phyloP scores from a whole-genome alignment of 257 asterid genomes.

The Plantago major region DNA sequence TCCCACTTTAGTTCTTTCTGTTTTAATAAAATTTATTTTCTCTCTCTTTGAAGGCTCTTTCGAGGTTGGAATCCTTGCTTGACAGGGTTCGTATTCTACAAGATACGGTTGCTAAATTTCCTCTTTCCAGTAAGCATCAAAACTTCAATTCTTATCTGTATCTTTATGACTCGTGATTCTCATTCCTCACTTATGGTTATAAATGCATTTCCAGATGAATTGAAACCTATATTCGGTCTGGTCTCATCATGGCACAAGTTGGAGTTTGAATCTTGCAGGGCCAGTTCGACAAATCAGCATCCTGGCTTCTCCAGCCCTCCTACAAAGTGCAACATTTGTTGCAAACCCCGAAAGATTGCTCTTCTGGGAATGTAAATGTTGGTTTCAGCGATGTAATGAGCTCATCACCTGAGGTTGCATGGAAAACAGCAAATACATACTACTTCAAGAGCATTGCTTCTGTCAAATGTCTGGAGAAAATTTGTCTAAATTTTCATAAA shows the following conservation, averaged over 20 bases:
- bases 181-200: constrained; percentile 1
- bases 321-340: constrained; percentile 72
- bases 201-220: constrained; percentile 32
- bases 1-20: not conserved
- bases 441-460: constrained; percentile 87
- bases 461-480: constrained; percentile 50
- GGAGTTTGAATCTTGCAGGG: constrained; percentile 85
- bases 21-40: no score
- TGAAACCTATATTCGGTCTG: constrained; percentile 58
- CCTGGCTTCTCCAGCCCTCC: constrained; percentile 87
- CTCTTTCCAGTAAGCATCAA: constrained; percentile 50
- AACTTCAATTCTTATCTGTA: constrained; percentile 1
- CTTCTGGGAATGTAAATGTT: constrained; percentile 26
- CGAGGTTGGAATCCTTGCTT: constrained; percentile 76
- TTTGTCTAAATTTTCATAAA: constrained; percentile 63
- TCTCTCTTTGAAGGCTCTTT: constrained; percentile 54
- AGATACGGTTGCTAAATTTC: constrained; percentile 70
- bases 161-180: not conserved
- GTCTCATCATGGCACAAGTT: constrained; percentile 76
- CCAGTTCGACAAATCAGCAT: constrained; percentile 32
- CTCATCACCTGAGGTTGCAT: constrained; percentile 35
- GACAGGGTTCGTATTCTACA: constrained; percentile 47
- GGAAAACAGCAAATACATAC: constrained; percentile 64
- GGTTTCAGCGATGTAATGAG: constrained; percentile 25
- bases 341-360: constrained; percentile 26